Base-by-base conservation (phyloP, 176 grass and related monocot species). In the Phoenix roebelenii region DNA sequence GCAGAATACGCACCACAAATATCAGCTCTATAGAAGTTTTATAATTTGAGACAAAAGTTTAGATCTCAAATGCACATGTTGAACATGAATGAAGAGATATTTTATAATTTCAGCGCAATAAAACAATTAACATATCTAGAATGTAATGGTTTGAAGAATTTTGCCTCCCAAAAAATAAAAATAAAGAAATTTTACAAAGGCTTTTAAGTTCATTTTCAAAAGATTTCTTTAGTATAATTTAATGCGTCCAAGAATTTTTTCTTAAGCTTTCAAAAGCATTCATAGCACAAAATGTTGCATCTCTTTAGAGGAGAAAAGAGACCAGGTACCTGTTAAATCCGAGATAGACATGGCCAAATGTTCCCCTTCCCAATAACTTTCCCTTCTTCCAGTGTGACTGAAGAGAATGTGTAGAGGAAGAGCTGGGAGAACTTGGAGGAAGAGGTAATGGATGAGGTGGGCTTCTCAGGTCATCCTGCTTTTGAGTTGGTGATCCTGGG, bases 261-360 rank as follows among this genome's bases (percentile, higher is more conserved):
- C 35, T 39, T 39, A 39, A 12, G 32, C 7, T 39, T 39, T 5
- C 32, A 39, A 44, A 12, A 44, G 14, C 10, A 44, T 44, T 9
- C 35, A 44, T 44, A 44, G 12, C 35, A 44, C 35, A 44, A 44
- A 44, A 44, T 44, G 9, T 44, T 44, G 35, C 35, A 44, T 12
- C 35, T 14, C 10, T 12, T 3, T 44, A 32, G 35, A 44, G 35
- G 35, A 44, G 10, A 44, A 44, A 44, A 44, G 10, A 44, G 35
- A 12, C 7, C 9, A 22, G 20, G 51, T 79, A 90, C 86, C 82
- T 90, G 71, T 90, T 90, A 58, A 90, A 90, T 54, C 90, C 90
- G 67, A 86, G 90, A 68, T 95, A 95, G 61, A 95, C 86, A 64
- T 89, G 90, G 19, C 86, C 90, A 83, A 84, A 95, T 61, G 90